A percentile compares a stretch with the other conserved stretches of the same genome.
phyloP scores from a whole-genome alignment of 495 filamentous ascomycete species.

The Aspergillus nanangensis region DNA sequence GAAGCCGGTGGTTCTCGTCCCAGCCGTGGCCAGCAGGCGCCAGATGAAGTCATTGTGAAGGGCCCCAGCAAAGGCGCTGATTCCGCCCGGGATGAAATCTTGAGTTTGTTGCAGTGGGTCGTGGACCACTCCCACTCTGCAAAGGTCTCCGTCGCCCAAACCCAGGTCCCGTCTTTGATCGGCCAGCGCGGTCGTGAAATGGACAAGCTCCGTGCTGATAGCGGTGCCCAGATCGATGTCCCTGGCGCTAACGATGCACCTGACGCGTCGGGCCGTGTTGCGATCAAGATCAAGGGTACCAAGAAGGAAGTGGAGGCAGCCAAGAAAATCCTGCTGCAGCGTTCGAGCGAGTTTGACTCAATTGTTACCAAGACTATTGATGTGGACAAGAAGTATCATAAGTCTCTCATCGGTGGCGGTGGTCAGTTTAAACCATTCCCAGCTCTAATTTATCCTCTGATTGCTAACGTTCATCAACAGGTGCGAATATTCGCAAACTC shows the following conservation, averaged over 20 bases:
- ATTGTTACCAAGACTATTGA: constrained; percentile 78
- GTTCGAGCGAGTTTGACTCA: constrained; percentile 78
- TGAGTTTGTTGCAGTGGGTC: constrained; percentile 79
- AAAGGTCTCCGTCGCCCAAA: constrained; percentile 78
- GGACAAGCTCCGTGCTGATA: constrained; percentile 78
- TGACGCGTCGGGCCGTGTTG: constrained; percentile 60
- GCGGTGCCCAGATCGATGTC: constrained; percentile 85
- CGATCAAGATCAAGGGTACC: constrained; percentile 86
- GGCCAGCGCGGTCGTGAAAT: constrained; percentile 84
- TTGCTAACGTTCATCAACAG: constrained; percentile 50
- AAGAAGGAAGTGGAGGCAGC: constrained; percentile 85
- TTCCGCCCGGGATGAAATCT: constrained; percentile 82
- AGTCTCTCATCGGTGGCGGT: constrained; percentile 79
- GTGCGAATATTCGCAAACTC: constrained; percentile 80
- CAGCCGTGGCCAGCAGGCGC: constrained; percentile 63
- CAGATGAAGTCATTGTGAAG: constrained; percentile 87
- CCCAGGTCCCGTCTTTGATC: constrained; percentile 84
- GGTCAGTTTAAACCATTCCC: constrained; percentile 62
- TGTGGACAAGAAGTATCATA: constrained; percentile 88
- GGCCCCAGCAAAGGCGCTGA: constrained; percentile 90
- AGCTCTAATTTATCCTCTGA: background rate
- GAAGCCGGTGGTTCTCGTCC: constrained; percentile 59
- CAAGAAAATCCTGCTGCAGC: constrained; percentile 81
- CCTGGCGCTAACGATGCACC: constrained; percentile 60
- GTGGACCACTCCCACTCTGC: constrained; percentile 77